Evolutionary conservation across 1,284 basidiomycete species (phyloP), one percentile per base, ranked within the genome.

Genomic region (Rhodotorula sp.): DNA sequence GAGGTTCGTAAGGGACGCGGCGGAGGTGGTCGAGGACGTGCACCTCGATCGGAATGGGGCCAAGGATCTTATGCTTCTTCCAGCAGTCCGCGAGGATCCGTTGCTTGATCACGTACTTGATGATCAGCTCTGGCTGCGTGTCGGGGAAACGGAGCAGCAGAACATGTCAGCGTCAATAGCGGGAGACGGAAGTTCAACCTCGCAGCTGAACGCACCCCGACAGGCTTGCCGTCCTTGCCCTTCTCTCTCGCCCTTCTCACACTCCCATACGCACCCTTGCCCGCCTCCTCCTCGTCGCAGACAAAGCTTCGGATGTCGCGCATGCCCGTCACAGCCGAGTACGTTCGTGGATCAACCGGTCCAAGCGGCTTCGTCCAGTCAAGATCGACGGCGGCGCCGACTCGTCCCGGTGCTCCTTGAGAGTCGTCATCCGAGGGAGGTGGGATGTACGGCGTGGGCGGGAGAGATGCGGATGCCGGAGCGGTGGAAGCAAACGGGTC

Each of bases 91-190:
- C 96, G 59, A 99, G 85, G 71, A 99, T 99, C 62, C 94, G 90
- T 66, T 92, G 94, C 82, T 99, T 99, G 84, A 98, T 95, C 78
- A 99, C 90, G 80, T 97, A 95, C 79, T 99, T 99, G 83, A 98
- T 94, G 75, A 98, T 89, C 66, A 97, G 82, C 67, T 84, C 82
- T 11, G 84, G 82, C 79, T 84, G 78, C 19, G 27, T 8, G 39
- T 20, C n/a, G 47, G 34, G 62, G 72, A 58, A 66, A 7, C 70
- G 68, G 57, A 10, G 46, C 47, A 48, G 54, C 36, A 55, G 9
- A 49, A 36, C 17, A 34, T 30, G 17, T 44, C 57, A 80, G 52
- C 39, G 36, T 32, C 51, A 9, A 13, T 39, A 24, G 46, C 39
- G 27, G n/a, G 20, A 22, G n/a, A 17, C 11, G n/a, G 27, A 59